These are phyloP conservation scores for Diospyros lotus DNA, from an alignment of 148 eudicot genomes.

Conservation along the genomic window DNA sequence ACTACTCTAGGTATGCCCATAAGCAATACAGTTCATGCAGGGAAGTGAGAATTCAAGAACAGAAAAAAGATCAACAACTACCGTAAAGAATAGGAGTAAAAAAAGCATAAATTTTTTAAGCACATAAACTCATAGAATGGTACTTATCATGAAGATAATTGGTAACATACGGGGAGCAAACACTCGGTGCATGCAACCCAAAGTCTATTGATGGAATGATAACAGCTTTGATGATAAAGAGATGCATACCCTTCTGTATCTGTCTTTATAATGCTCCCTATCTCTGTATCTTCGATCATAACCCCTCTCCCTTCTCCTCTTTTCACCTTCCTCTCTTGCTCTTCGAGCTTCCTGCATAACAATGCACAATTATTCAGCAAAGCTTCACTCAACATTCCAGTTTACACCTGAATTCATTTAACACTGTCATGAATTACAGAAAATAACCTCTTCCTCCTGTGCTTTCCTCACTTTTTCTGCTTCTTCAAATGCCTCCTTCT, in stretches of 20 bases:
- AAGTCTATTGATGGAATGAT: not conserved
- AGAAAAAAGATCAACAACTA: no score
- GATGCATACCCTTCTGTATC: slow-evolving; percentile 58
- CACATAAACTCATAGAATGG: no score
- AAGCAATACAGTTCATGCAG: no score
- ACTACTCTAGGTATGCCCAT: no score
- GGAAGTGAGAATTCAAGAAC: no score
- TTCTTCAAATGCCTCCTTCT: slow-evolving; percentile 92
- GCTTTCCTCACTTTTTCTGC: slow-evolving; percentile 84
- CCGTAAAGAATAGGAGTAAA: no score
- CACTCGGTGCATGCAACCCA: not conserved
- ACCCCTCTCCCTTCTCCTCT: slow-evolving; percentile 56
- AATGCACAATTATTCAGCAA: not conserved
- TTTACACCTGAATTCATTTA: not conserved
- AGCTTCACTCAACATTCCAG: not conserved
- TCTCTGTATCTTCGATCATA: slow-evolving; percentile 45
- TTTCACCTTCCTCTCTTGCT: slow-evolving; percentile 74
- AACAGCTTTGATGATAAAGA: not conserved
- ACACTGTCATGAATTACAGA: not conserved
- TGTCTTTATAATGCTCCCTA: slow-evolving; percentile 63
- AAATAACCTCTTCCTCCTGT: slow-evolving; percentile 76
- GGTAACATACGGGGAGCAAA: no score
- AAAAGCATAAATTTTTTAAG: no score
- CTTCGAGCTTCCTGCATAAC: slow-evolving; percentile 50
- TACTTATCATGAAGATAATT: no score